A percentile compares a stretch with the other conserved stretches of the same genome.
phyloP scores from a whole-genome alignment of 306 rosid species.

The Quillaja saponaria region DNA sequence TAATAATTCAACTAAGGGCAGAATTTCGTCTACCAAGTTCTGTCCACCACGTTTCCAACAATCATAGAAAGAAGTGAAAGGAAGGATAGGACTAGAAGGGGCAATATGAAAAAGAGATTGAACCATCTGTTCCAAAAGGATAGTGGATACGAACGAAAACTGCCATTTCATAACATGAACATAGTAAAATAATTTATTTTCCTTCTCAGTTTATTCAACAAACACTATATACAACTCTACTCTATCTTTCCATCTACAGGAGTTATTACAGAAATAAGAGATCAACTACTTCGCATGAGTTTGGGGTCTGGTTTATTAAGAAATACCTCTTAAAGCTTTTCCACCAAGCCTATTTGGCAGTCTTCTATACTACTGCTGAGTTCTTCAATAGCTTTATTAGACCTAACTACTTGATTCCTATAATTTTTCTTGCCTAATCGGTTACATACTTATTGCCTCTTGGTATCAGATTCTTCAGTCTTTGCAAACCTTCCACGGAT shows the following conservation, averaged over 20 bases:
- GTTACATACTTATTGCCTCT: slow-evolving; percentile 51
- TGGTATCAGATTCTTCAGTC: slow-evolving; percentile 64
- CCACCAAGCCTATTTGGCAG: slow-evolving; percentile 22
- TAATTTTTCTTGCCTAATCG: slow-evolving; percentile 19
- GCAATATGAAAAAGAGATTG: background rate
- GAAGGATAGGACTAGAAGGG: background rate
- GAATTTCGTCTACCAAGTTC: too few relatives aligned
- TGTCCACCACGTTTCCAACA: too few relatives aligned
- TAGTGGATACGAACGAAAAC: background rate
- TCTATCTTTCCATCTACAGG: slow-evolving; percentile 31
- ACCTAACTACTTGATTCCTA: slow-evolving; percentile 47
- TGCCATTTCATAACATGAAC: slow-evolving; percentile 39
- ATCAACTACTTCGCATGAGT: slow-evolving; percentile 31
- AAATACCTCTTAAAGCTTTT: slow-evolving; percentile 27
- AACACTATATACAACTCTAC: slow-evolving; percentile 67
- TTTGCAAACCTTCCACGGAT: slow-evolving; percentile 98
- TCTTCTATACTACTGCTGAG: slow-evolving; percentile 15
- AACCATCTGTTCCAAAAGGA: background rate
- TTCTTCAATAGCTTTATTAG: slow-evolving; percentile 36
- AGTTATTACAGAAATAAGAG: slow-evolving; percentile 45
- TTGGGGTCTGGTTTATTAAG: slow-evolving; percentile 39
- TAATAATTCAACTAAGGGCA: too few relatives aligned
- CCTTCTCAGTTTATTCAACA: slow-evolving; percentile 57
- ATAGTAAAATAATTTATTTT: slow-evolving; percentile 16
- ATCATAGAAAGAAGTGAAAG: background rate